Conservation (phyloP, 2,329 filamentous ascomycete genomes). For the Alternaria rosae region DNA sequence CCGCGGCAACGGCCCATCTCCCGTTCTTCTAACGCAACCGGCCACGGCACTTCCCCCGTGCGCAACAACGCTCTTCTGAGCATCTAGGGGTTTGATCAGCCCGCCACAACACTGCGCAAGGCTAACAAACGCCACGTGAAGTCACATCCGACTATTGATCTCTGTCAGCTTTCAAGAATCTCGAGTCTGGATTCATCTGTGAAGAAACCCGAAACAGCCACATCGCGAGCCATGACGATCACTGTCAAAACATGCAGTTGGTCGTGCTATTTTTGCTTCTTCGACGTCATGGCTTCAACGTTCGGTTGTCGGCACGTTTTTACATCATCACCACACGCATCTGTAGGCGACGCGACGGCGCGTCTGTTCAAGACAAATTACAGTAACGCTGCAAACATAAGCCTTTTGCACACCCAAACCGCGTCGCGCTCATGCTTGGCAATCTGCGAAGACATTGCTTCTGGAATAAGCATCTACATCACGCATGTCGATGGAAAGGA, state of each 20-base stretch:
- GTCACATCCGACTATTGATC: constrained; percentile 1
- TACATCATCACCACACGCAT: background rate
- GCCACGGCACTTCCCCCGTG: constrained; percentile 5
- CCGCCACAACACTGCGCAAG: background rate
- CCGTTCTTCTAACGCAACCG: constrained; percentile 23
- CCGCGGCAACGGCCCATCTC: constrained; percentile 30
- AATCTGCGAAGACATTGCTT: background rate
- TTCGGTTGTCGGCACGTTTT: background rate
- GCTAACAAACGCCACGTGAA: background rate
- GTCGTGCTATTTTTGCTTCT: constrained; percentile 1
- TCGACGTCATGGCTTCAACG: background rate
- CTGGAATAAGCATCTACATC: background rate
- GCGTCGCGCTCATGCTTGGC: background rate
- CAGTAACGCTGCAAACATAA: background rate
- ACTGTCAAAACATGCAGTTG: background rate
- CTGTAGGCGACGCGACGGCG: background rate
- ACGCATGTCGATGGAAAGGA: background rate
- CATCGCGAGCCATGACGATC: background rate
- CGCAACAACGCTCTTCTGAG: constrained; percentile 26
- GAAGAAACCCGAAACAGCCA: background rate
- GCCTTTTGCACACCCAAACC: background rate
- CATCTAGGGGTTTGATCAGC: constrained; percentile 22
- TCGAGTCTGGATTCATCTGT: constrained; percentile 2
- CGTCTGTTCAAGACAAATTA: background rate
- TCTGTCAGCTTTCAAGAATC: background rate